Evolutionary conservation across 805 yeast genomes (phyloP), one percentile per base, ranked within the genome.

Genomic region (Tetrapisispora nanseiensis): DNA sequence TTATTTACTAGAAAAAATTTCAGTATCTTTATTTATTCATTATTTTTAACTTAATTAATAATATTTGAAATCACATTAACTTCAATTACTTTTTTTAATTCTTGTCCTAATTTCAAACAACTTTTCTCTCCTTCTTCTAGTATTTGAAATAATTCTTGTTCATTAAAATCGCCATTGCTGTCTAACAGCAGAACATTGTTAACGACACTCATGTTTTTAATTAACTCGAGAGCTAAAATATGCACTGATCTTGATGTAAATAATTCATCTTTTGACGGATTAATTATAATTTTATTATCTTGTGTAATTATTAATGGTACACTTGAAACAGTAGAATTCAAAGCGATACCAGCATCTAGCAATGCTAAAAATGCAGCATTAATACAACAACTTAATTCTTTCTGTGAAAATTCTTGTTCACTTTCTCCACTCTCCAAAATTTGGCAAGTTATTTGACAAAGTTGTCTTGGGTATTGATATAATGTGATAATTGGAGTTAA

Each of bases 311-410:
- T 69, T n/a, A 78, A 57, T 4, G 78, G 65, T 0, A 74, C 64
- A 15, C 87, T 75, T 0, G 76, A 71, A 51, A 80, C 79, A 1
- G 87, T 74, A n/a, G 72, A 63, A 37, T 69, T 66, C 41, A 90
- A 61, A 0, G 86, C 81, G 16, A 89, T 70, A 36, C 85, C 86
- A 6, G 95, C 82, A 59, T 87, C 90, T 1, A 87, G 59, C 34
- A 90, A 69, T 0, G 97, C 95, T 48, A 84, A 62, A 48, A 70
- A 78, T 1, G 80, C 65, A 2, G 86, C 80, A 59, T 92, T 90
- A 31, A 90, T 69, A 19, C 82, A 80, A 1, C 80, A 78, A 40
- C 78, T 72, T 33, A 85, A 60, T 55, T 84, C 86, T 42, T 72
- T 70, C 33, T 67, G 59, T 22, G 70, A 58, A 34, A 56, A 57